phyloP scores from a whole-genome alignment of 768 basidiomycete genomes.

The Mycena rosella region DNA sequence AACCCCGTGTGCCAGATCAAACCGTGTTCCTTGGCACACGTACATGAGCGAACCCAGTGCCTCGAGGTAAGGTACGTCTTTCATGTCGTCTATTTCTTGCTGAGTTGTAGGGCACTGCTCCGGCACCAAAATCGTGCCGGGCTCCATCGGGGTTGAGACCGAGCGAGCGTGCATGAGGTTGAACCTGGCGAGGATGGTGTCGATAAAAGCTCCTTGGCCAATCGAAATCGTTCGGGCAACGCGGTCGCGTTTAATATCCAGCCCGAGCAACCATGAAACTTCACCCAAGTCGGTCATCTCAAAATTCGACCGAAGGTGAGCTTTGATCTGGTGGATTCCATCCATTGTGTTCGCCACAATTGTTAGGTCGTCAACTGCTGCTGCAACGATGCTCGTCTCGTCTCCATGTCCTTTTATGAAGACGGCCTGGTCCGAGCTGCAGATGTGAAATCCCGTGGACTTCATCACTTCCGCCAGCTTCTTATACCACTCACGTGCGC shows the following conservation, averaged over 20 bases:
- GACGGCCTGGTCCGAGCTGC: slow-evolving; percentile 15
- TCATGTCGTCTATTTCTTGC: neutral
- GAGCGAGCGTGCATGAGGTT: slow-evolving; percentile 44
- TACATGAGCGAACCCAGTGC: slow-evolving; percentile 10
- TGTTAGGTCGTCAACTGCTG: slow-evolving; percentile 1
- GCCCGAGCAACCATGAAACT: slow-evolving; percentile 35
- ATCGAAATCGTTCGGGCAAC: slow-evolving; percentile 35
- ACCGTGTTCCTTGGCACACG: slow-evolving; percentile 3
- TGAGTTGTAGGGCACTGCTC: neutral
- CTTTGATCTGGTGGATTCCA: neutral
- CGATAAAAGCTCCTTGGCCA: slow-evolving; percentile 41
- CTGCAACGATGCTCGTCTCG: neutral
- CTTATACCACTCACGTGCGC: too few species aligned
- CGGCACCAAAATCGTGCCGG: slow-evolving; percentile 29
- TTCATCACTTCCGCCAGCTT: slow-evolving; percentile 4
- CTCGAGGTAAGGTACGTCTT: neutral
- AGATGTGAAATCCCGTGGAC: slow-evolving; percentile 3
- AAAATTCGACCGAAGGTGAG: slow-evolving; percentile 24
- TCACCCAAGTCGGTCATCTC: slow-evolving; percentile 45
- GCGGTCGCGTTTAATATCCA: slow-evolving; percentile 36
- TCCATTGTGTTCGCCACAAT: neutral
- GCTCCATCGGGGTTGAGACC: slow-evolving; percentile 42
- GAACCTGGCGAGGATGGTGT: slow-evolving; percentile 45
- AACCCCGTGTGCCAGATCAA: slow-evolving; percentile 31
- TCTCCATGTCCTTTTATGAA: slow-evolving; percentile 3